Conservation (phyloP, 495 filamentous ascomycete species). For the Elaphomyces granulatus region DNA sequence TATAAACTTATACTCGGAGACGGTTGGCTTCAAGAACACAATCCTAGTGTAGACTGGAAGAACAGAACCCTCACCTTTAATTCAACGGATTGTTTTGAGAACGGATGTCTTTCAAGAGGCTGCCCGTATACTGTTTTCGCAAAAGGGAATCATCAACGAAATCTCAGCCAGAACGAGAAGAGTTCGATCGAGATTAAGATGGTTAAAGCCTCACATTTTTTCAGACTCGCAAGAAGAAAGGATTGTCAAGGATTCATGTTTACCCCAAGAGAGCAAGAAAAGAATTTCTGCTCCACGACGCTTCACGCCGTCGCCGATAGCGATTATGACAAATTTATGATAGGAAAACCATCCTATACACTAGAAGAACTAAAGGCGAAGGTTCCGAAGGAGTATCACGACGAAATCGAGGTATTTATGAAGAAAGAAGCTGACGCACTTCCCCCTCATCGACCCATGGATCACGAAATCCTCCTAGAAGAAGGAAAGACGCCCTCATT, state of each 20-base stretch:
- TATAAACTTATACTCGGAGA: not conserved
- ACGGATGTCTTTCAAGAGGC: not conserved
- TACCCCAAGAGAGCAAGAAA: not conserved
- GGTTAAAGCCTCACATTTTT: not conserved
- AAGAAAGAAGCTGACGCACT: conserved; percentile 1
- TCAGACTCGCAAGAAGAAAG: not conserved
- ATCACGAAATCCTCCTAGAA: not conserved
- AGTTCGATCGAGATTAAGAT: no score
- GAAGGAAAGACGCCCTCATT: not conserved
- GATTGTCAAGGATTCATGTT: not conserved
- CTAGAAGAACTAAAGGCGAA: not conserved
- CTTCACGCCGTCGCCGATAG: not conserved
- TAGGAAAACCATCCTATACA: not conserved
- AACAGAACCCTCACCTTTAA: not conserved
- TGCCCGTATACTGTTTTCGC: not conserved
- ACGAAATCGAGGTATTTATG: conserved; percentile 3
- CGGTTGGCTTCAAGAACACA: not conserved
- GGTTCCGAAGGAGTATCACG: conserved; percentile 8
- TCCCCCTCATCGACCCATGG: not conserved
- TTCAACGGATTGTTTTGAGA: not conserved
- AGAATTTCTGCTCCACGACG: not conserved
- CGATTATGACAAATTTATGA: not conserved
- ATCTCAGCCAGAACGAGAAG: no score
- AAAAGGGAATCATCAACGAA: no score
- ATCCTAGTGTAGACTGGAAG: not conserved